Conservation (phyloP, 1,139 yeast genomes). For the Lodderomyces oxycetoniae region DNA sequence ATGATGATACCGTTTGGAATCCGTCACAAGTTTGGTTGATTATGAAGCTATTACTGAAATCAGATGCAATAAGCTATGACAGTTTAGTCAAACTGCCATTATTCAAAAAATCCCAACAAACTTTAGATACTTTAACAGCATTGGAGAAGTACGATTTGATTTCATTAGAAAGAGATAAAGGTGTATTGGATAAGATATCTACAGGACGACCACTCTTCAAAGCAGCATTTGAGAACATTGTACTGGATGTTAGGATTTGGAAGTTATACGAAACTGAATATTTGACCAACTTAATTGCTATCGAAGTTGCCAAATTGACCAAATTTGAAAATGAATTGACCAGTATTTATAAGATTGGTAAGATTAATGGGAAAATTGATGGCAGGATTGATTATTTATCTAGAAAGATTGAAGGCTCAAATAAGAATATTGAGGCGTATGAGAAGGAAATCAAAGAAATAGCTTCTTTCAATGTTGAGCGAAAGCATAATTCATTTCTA, state of each 20-base stretch:
- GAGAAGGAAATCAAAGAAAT: slow-evolving; percentile 22
- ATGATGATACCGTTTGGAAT: slow-evolving; percentile 47
- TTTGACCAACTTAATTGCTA: slow-evolving; percentile 46
- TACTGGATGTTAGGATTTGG: slow-evolving; percentile 51
- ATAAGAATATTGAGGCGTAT: slow-evolving; percentile 42
- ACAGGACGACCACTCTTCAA: slow-evolving; percentile 84
- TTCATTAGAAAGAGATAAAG: slow-evolving; percentile 64
- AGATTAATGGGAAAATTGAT: slow-evolving; percentile 39
- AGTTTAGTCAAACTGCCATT: slow-evolving; percentile 57
- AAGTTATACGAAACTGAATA: slow-evolving; percentile 64
- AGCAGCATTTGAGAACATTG: slow-evolving; percentile 71
- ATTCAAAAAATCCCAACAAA: slow-evolving; percentile 56
- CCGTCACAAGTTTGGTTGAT: slow-evolving; percentile 87
- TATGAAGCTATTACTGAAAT: slow-evolving; percentile 56
- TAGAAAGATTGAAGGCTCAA: slow-evolving; percentile 57
- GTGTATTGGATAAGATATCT: slow-evolving; percentile 58
- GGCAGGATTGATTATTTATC: slow-evolving; percentile 63
- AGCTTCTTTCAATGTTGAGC: slow-evolving; percentile 4
- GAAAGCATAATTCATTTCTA: slow-evolving; percentile 8
- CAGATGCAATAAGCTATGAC: slow-evolving; percentile 42
- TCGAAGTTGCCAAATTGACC: slow-evolving; percentile 61
- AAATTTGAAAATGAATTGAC: slow-evolving; percentile 68
- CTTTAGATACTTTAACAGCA: slow-evolving; percentile 50
- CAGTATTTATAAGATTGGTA: slow-evolving; percentile 37
- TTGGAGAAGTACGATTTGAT: slow-evolving; percentile 80